Percentiles rank a stretch among this genome's conserved stretches.
These are phyloP conservation scores for Clonostachys chloroleuca DNA, from an alignment of 2,329 filamentous ascomycete species.

Conservation along the genomic window DNA sequence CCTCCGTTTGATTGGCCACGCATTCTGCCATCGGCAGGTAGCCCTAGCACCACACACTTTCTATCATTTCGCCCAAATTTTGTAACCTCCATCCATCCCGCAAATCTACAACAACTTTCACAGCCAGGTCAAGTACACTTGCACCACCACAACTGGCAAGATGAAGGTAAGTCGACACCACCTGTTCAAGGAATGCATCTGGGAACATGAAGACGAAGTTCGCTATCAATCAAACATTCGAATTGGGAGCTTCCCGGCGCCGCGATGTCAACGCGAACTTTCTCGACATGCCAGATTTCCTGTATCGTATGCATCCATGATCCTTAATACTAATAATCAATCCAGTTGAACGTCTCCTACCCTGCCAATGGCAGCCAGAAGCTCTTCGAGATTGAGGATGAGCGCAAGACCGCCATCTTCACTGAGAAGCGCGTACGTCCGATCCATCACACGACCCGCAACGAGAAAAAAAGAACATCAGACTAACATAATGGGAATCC, in stretches of 20 bases:
- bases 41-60: constrained; percentile 38
- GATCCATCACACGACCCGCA: constrained; percentile 4
- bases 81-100: constrained; percentile 15
- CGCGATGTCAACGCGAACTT: neutral
- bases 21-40: constrained; percentile 9
- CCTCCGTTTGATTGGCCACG: constrained; percentile 22
- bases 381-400: constrained; percentile 98
- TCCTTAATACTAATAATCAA: constrained; percentile 10
- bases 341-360: constrained; percentile 67
- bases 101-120: constrained; percentile 23
- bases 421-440: constrained; percentile 88
- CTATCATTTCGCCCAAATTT: constrained; percentile 29
- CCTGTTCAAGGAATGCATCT: neutral
- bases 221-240: neutral
- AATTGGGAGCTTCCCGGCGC: neutral
- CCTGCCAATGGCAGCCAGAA: constrained; percentile 99
- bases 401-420: constrained; percentile 98
- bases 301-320: no score
- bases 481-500: constrained; percentile 7
- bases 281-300: neutral
- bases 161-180: constrained; percentile 34
- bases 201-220: neutral
- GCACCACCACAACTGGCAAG: constrained; percentile 40
- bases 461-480: constrained; percentile 21
- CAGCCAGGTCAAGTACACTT: constrained; percentile 37